Evolutionary conservation across 1,284 basidiomycete species (phyloP), one percentile per base, ranked within the genome.

Genomic region (Cutaneotrichosporon daszewskae): DNA sequence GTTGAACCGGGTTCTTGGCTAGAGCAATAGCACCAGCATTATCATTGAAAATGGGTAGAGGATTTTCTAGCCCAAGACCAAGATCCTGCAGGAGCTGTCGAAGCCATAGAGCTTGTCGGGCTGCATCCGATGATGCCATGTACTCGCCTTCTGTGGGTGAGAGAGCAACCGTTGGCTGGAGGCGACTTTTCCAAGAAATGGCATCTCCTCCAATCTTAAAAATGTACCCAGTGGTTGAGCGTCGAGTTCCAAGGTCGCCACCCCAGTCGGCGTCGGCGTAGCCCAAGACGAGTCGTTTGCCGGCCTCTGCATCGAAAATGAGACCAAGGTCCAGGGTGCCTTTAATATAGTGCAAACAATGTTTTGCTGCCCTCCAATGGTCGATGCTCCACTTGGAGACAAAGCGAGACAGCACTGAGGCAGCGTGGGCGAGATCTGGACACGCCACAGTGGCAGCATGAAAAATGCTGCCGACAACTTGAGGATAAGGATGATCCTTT

Each of bases 201-300:
- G 43, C 14, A 8, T 46, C 51, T 9, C 54, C 55, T 34, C 40
- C 48, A 11, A 48, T 19, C 6, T 53, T 46, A 48, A 55, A 56
- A 13, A 57, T 7, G 29, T 62, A 62, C 0, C 55, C 58, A 10
- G 58, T 60, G 8, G 58, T 63, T 5, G 61, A 62, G 9, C 49
- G 25, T 9, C 53, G 17, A 12, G 54, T 55, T 8, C 56, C 42
- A 12, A 39, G 5, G 47, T 45, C 36, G 2, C 51, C 54, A 9
- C 40, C 55, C 48, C 47, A 54, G 35, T 58, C 58, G 0, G 57
- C 44, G 25, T 59, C 51, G 5, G 36, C 33, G 12, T 36, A 49
- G 2, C 50, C 57, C 16, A 49, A 20, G 9, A 49, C 20, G n/a
- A n/a, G n/a, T n/a, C n/a, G n/a, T n/a, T n/a, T n/a, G n/a, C n/a